Base-by-base conservation (phyloP, 495 filamentous ascomycete genomes). In the Collariella sp. region DNA sequence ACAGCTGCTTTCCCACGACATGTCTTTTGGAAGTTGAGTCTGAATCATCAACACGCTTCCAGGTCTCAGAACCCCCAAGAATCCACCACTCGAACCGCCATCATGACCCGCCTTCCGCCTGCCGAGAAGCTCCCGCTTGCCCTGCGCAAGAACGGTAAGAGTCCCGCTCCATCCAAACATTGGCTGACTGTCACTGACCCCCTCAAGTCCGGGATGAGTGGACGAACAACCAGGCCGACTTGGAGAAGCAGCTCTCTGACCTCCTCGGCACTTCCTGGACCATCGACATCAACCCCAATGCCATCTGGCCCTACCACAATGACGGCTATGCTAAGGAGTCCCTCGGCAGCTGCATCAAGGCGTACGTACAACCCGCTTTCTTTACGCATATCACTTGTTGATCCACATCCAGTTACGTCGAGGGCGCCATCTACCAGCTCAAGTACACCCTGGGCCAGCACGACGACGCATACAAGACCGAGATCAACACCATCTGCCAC, bases 61-160 rank as follows among this genome's bases (percentile, higher is more conserved):
- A 31, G 19, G n/a, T 15, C 20, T 33, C 33, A 40, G 12, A 42
- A 12, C n/a, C 15, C 2, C 15, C 11, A 15, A 34, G 16, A n/a
- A n/a, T 18, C 22, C 26, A 11, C 6, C 40, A 26, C 46, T 15
- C 13, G 12, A 36, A 5, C 29, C 24, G 26, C 49, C 62, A 65
- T 5, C 51, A 75, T 75, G 72, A 50, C 56, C 41, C 69, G 61
- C 18, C 62, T 72, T 23, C 70, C 71, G 6, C 67, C 73, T n/a
- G 70, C 67, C 40, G 73, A 71, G 60, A 79, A 79, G 61, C 66
- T 81, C 9, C 70, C 77, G n/a, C 73, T 81, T 50, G 76, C 72
- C 22, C 54, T 75, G 24, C 75, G 76, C 58, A 79, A 77, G 62
- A 79, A 76, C 59, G 59, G 76, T 78, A 57, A 58, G 70, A 58